Evolutionary conservation across 2,329 filamentous ascomycete genomes (phyloP), one percentile per base, ranked within the genome.

Genomic region (Fusarium acutatum): DNA sequence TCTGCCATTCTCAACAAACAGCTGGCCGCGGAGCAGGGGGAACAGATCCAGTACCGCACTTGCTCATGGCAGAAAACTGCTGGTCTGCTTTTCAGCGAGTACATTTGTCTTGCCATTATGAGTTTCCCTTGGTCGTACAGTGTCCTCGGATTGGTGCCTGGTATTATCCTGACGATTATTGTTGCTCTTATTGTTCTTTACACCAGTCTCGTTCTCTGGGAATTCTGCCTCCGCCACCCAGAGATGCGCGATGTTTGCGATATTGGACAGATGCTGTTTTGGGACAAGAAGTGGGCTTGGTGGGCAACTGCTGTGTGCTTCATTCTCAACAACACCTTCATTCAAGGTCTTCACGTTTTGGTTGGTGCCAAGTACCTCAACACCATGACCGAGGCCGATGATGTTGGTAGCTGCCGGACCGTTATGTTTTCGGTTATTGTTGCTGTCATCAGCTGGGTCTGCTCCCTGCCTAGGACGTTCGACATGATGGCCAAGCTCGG

Each of bases 21-120:
- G 83, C 89, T 96, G 72, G 93, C 92, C 60, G 80, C 93, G 70
- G 95, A 97, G 82, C 88, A 90, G 34, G 91, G 90, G 58, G 91
- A 93, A 81, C 90, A 91, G 17, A 97, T 98, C 82, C 92, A 97
- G 84, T 98, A 98, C 81, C 89, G 95, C 69, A 97, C 95, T 43
- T 98, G 95, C 84, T 95, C 92, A 75, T 98, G 95, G 95, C 92
- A 94, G 79, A 97, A 97, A 92, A 97, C 95, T 60, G 94, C 95
- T 1, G 94, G 92, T 3, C 82, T 97, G 75, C 90, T 98, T 58
- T 97, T 98, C 83, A 96, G 94, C 57, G 95, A 98, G 85, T 98
- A 98, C 81, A 98, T 98, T 67, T 97, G 94, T 81, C 84, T 98
- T 83, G 81, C 89, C 66, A 97, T 97, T 80, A 97, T 98, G 95